Evolutionary conservation across 1,284 basidiomycete species (phyloP).

Genomic region (Afroboletus lepidellus): DNA sequence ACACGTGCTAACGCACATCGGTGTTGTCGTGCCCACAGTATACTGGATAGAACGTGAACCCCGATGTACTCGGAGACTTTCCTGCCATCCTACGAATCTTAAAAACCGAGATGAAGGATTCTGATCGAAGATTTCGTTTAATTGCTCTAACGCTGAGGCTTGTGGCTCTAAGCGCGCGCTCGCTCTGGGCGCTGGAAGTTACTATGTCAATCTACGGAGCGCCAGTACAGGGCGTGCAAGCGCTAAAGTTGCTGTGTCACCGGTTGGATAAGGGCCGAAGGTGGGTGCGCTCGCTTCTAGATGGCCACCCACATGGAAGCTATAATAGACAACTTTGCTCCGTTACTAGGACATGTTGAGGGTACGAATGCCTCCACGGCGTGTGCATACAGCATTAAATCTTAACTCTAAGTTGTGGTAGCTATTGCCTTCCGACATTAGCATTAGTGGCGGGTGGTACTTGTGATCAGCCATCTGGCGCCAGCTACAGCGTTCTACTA

Average conservation of each 20-base stretch:
- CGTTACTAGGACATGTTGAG: no score
- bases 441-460: neutral
- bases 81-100: neutral
- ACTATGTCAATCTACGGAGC: neutral
- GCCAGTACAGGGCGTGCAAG: neutral
- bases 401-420: neutral
- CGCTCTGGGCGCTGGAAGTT: neutral
- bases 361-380: no score
- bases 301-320: no score
- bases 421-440: neutral
- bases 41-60: conserved; percentile 1
- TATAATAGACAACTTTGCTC: neutral
- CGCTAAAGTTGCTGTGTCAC: neutral
- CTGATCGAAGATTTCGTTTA: conserved; percentile 1
- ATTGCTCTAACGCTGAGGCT: conserved; percentile 1
- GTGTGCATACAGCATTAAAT: neutral
- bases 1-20: conserved; percentile 1
- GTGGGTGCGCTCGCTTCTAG: no score
- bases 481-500: neutral
- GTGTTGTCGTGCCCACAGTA: neutral
- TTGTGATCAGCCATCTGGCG: neutral
- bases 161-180: neutral
- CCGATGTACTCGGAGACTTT: neutral
- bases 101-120: neutral
- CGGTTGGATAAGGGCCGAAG: no score